A percentile compares a stretch with the other conserved stretches of the same genome.
Conservation (phyloP, 176 grass and related monocot species). For the Bolboschoenus planiculmis region DNA sequence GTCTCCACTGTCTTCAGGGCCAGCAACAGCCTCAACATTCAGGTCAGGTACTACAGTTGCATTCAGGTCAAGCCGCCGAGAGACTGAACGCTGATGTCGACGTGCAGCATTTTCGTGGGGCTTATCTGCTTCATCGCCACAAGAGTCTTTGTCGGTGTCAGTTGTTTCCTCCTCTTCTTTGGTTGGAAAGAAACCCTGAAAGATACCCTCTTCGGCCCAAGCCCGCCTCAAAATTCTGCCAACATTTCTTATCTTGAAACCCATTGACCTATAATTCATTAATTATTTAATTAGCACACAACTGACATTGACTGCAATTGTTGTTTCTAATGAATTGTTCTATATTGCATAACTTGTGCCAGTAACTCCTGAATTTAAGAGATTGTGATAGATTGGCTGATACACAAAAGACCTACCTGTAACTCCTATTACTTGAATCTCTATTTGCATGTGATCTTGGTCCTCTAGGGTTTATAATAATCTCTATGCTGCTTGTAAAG, state of each 20-base stretch:
- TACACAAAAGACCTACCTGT: constrained; percentile 6
- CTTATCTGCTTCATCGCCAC: constrained; percentile 48
- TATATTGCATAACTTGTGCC: neutral
- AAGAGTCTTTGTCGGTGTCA: constrained; percentile 51
- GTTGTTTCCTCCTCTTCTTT: constrained; percentile 23
- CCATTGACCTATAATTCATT: constrained; percentile 36
- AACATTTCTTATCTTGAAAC: constrained; percentile 73
- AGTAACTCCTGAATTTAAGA: neutral
- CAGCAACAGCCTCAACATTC: constrained; percentile 52
- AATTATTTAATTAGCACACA: neutral
- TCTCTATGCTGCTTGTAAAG: constrained; percentile 71
- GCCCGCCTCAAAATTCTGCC: constrained; percentile 57
- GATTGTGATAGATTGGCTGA: neutral
- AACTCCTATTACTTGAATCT: constrained; percentile 41
- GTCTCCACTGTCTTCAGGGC: constrained; percentile 67
- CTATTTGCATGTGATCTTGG: constrained; percentile 28
- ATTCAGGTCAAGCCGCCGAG: constrained; percentile 70
- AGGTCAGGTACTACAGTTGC: constrained; percentile 66
- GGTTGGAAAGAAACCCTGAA: constrained; percentile 35
- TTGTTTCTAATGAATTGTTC: neutral
- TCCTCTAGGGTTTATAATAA: constrained; percentile 34
- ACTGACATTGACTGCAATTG: neutral
- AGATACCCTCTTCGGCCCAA: constrained; percentile 57
- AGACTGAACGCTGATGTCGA: constrained; percentile 33
- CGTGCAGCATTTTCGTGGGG: constrained; percentile 31